These are phyloP conservation scores for Diaporthe sp. DNA, from an alignment of 2,329 filamentous ascomycete species.

Conservation along the genomic window DNA sequence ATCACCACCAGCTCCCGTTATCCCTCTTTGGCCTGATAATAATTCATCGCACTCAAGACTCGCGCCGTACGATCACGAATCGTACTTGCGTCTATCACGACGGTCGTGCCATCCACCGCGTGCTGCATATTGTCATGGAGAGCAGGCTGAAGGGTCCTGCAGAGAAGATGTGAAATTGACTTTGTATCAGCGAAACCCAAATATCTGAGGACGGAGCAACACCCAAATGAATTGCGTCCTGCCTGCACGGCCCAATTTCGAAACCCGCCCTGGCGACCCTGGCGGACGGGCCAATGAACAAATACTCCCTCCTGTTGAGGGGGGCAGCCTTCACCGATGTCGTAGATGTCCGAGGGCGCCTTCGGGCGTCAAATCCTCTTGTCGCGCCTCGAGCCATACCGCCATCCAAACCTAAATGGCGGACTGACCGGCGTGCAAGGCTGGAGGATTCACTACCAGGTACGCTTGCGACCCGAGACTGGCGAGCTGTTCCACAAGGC, in stretches of 20 bases:
- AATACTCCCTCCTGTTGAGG: not conserved
- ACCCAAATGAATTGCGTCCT: not conserved
- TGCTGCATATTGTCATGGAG: not conserved
- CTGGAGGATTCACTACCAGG: not conserved
- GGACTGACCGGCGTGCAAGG: not conserved
- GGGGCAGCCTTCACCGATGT: not conserved
- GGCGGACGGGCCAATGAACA: conserved; percentile 7
- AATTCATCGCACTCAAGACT: not conserved
- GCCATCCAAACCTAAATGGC: not conserved
- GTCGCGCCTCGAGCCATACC: not conserved
- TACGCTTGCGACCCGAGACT: not conserved
- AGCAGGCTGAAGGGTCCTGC: not conserved
- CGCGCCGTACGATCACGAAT: not conserved
- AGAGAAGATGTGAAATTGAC: conserved; percentile 1
- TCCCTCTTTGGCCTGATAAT: not conserved
- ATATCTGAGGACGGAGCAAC: not conserved
- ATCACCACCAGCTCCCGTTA: not conserved
- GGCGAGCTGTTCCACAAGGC: not conserved
- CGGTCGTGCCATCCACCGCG: not conserved
- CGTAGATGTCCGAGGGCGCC: not conserved
- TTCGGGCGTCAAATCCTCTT: not conserved
- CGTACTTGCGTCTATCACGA: not conserved
- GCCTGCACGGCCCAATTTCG: not conserved
- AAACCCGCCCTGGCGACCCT: not conserved
- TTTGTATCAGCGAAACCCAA: conserved; percentile 28